Percentiles rank a stretch among this genome's conserved stretches.
Evolutionary conservation across 495 filamentous ascomycete species (phyloP).

Genomic region (Lindgomyces ingoldianus): DNA sequence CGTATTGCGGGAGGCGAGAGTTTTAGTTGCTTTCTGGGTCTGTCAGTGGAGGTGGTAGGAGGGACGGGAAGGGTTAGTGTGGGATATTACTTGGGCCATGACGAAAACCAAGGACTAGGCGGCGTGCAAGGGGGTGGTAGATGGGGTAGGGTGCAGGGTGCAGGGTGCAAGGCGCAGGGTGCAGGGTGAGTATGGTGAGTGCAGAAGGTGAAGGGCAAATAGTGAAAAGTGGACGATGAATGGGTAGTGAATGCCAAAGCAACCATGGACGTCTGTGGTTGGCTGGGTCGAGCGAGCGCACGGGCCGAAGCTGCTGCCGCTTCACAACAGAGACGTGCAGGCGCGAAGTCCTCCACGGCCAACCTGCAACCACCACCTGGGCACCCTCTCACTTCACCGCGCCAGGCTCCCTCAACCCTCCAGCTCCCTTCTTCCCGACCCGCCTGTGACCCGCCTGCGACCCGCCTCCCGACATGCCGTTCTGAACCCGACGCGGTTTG

Average conservation of each 20-base stretch:
- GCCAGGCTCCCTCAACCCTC: not conserved
- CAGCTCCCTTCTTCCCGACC: too few species aligned
- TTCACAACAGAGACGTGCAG: constrained; percentile 18
- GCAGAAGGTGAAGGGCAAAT: too few species aligned
- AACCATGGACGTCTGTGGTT: too few species aligned
- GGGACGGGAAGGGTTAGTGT: not conserved
- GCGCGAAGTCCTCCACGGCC: constrained; percentile 5
- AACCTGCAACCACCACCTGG: not conserved
- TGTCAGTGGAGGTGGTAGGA: constrained; percentile 1
- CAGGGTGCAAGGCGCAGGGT: not conserved
- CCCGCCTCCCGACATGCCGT: not conserved
- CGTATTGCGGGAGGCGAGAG: constrained; percentile 79
- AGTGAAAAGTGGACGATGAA: not conserved
- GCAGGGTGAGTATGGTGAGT: too few species aligned
- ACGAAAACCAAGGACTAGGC: too few species aligned
- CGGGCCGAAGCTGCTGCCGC: not conserved
- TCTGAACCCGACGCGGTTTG: constrained; percentile 16
- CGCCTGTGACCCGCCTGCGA: too few species aligned
- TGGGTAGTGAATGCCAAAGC: too few species aligned
- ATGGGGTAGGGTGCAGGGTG: not conserved
- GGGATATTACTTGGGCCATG: constrained; percentile 37
- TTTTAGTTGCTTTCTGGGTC: constrained; percentile 86
- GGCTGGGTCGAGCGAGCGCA: too few species aligned
- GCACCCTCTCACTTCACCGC: not conserved
- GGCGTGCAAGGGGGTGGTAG: too few species aligned